Evolutionary conservation across 805 yeast genomes (phyloP), one percentile per base, ranked within the genome.

Genomic region (Wickerhamiella musiphila): DNA sequence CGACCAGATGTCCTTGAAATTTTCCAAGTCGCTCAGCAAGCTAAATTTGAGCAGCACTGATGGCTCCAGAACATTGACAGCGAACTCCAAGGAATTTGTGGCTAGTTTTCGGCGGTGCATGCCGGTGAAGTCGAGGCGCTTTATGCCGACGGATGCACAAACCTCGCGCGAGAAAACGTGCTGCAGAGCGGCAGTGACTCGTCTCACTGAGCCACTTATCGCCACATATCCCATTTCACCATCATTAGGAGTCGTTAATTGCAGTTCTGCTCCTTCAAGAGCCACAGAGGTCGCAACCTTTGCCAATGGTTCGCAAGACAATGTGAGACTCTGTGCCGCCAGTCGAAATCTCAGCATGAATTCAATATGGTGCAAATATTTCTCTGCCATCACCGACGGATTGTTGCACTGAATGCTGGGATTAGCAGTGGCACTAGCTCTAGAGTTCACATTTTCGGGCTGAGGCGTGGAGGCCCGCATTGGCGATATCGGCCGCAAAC

Each of bases 221-320:
- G 66, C 52, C 8, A 71, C 36, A 3, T 64, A 58, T 5, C 44
- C 44, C 3, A 30, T 26, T 1, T 34, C 30, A 11, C n/a, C 18
- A 6, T 34, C 33, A 12, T 17, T 13, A 58, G 4, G 61, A 41
- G 9, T 52, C 44, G 29, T 57, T 55, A n/a, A 49, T 65, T 1
- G 79, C 60, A 81, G 42, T 15, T 63, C 66, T n/a, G 81, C 66
- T 0, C 76, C 73, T 14, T 72, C 76, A 15, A 75, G 65, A 6
- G 82, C 77, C 11, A 82, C 73, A 22, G 77, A 68, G 0, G 95
- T 92, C 23, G 82, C 83, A 2, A 90, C 90, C 48, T 79, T 82
- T 0, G 96, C 96, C 12, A 74, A 74, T 1, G 98, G 98, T 38
- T 79, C 86, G 62, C 98, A 90, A 42, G 93, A 78, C 33, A 90